These are phyloP conservation scores for Agaricus bisporus DNA, from an alignment of 768 basidiomycete genomes.

Conservation along the genomic window DNA sequence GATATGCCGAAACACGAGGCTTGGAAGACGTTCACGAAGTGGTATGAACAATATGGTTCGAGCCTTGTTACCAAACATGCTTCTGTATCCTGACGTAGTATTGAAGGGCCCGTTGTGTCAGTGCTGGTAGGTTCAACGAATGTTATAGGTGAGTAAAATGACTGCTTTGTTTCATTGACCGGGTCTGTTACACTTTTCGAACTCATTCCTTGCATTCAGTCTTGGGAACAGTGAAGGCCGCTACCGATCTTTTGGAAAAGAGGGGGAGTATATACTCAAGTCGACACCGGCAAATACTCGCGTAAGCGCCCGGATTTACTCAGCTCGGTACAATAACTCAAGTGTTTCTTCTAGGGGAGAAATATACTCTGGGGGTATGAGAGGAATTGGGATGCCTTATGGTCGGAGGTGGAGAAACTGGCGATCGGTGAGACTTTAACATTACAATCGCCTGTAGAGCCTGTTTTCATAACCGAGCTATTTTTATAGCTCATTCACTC, in stretches of 20 bases:
- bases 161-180: too few species aligned
- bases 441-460: not conserved
- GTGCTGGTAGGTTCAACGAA: too few species aligned
- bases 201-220: conserved; percentile 7
- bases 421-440: conserved; percentile 19
- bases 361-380: conserved; percentile 23
- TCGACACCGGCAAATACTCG: conserved; percentile 24
- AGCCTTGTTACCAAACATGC: too few species aligned
- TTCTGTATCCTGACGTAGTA: too few species aligned
- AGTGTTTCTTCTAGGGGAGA: conserved; percentile 13
- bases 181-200: too few species aligned
- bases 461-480: not conserved
- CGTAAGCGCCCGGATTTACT: not conserved
- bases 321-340: not conserved
- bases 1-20: too few species aligned
- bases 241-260: conserved; percentile 26
- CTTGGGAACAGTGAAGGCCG: conserved; percentile 21
- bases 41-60: too few species aligned
- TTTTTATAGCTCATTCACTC: conserved; percentile 18
- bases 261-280: conserved; percentile 25
- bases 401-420: conserved; percentile 25
- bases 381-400: conserved; percentile 26
- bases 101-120: too few species aligned
- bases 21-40: too few species aligned
- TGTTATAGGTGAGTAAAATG: too few species aligned